Percentiles rank a stretch among this genome's conserved stretches.
phyloP scores from a whole-genome alignment of 1,284 basidiomycete species.

The Afroboletus lepidellus region DNA sequence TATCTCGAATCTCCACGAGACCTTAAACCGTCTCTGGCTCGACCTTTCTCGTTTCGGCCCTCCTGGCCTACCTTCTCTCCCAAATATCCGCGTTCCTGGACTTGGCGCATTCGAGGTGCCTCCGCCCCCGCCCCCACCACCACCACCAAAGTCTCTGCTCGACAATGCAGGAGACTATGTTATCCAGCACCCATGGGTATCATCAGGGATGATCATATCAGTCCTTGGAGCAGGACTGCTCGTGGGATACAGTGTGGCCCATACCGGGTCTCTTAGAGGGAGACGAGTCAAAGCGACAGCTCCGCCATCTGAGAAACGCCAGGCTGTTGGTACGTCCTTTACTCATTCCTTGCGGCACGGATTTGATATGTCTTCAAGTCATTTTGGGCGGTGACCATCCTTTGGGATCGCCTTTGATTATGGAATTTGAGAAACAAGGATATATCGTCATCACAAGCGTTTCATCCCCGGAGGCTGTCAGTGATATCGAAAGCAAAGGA shows the following conservation, averaged over 20 bases:
- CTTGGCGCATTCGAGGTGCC: slow-evolving; percentile 73
- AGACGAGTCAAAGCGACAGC: slow-evolving; percentile 37
- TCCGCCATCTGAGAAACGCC: slow-evolving; percentile 47
- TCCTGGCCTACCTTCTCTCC: slow-evolving; percentile 56
- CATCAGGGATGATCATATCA: slow-evolving; percentile 50
- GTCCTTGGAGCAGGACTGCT: slow-evolving; percentile 59
- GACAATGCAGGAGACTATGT: slow-evolving; percentile 52
- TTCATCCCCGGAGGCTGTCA: slow-evolving; percentile 58
- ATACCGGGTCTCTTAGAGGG: slow-evolving; percentile 31
- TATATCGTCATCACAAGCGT: slow-evolving; percentile 82
- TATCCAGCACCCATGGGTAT: slow-evolving; percentile 56
- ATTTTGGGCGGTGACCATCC: slow-evolving; percentile 77
- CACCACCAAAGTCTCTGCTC: slow-evolving; percentile 47
- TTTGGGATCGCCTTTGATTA: slow-evolving; percentile 64
- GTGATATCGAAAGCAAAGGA: slow-evolving; percentile 58
- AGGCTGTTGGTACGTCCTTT: slow-evolving; percentile 63
- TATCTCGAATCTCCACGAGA: slow-evolving; percentile 61
- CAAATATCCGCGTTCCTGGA: slow-evolving; percentile 60
- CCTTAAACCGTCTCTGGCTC: slow-evolving; percentile 67
- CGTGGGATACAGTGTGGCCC: slow-evolving; percentile 48
- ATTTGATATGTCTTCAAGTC: slow-evolving; percentile 44
- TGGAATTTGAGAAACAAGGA: slow-evolving; percentile 70
- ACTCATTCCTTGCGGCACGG: neutral
- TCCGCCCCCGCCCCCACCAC: slow-evolving; percentile 58
- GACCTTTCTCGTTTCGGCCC: slow-evolving; percentile 80